A percentile compares a stretch with the other conserved stretches of the same genome.
Conservation (phyloP, 2,329 filamentous ascomycete species). For the Phyllosticta citribraziliensis region DNA sequence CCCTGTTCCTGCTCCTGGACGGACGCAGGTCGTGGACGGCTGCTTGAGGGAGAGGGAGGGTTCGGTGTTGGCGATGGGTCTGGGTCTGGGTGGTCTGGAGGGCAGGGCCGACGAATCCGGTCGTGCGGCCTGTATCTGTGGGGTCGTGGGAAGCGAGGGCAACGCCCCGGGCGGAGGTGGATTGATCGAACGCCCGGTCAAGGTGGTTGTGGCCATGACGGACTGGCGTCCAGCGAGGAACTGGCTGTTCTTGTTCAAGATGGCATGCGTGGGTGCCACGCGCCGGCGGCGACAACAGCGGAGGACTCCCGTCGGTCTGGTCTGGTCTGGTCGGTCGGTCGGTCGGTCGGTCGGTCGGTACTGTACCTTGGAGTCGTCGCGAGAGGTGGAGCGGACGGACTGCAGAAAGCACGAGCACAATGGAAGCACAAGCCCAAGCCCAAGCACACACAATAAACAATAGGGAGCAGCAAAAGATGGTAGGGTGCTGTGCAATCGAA, state of each 20-base stretch:
- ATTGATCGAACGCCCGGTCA: background rate
- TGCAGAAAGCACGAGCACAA: too few relatives aligned
- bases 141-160: conserved; percentile 2
- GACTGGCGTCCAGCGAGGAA: background rate
- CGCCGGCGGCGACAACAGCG: too few relatives aligned
- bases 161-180: background rate
- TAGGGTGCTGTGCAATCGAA: background rate
- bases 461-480: background rate
- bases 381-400: background rate
- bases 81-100: background rate
- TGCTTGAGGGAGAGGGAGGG: conserved; percentile 5
- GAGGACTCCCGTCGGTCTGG: too few relatives aligned
- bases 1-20: background rate
- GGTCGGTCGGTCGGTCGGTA: too few relatives aligned
- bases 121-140: conserved; percentile 1
- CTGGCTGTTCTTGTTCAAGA: background rate
- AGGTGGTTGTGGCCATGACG: background rate
- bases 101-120: conserved; percentile 12
- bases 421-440: background rate
- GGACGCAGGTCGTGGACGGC: background rate
- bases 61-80: conserved; percentile 3
- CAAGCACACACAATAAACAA: background rate
- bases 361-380: too few relatives aligned
- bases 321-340: too few relatives aligned
- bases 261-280: background rate